Evolutionary conservation across 2,329 filamentous ascomycete genomes (phyloP), one percentile per base, ranked within the genome.

Genomic region (Coniochaeta hoffmannii): DNA sequence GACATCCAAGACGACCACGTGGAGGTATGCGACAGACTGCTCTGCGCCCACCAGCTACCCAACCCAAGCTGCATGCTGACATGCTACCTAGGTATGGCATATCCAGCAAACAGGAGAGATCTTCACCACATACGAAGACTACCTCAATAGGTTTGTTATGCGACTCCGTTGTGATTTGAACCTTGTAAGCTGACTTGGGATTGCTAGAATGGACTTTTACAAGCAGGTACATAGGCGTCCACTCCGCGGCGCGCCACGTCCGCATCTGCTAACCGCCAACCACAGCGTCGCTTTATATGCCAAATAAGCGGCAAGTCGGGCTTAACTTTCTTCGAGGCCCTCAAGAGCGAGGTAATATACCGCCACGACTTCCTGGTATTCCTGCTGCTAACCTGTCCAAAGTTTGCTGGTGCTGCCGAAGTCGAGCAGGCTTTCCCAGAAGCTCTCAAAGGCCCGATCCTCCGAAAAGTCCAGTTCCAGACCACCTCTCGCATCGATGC

Each of bases 291-390:
- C 55, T 99, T 97, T 71, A 96, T 95, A 58, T 96, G 95, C 71
- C 89, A 96, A 68, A 95, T 97, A 61, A 96, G 91, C 12, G 94
- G 94, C 54, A 93, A 96, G 69, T 95, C 91, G 30, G 88, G 88
- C 54, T 77, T 97, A 61, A 93, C 85, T 3, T 99, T 95, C 71
- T 97, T 97, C 66, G 90, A 96, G 62, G 94, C 94, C 26, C 81
- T 93, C 30, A 85, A 89, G 71, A 96, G 90, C 73, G 91, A 97
- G 83, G 90, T 95, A 80, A 61, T 86, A 19, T 34, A 53, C 22
- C 35, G 32, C 55, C 22, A 31, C 19, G 24, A 24, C 22, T 26
- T 38, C 52, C 19, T 51, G 44, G 14, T 51, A 4, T 31, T 11
- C n/a, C 28, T 14, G 49, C 17, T 7, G 49, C 49, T 51, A 51